Conservation (phyloP, 345 rosid species). For the Lepidium aucheri region DNA sequence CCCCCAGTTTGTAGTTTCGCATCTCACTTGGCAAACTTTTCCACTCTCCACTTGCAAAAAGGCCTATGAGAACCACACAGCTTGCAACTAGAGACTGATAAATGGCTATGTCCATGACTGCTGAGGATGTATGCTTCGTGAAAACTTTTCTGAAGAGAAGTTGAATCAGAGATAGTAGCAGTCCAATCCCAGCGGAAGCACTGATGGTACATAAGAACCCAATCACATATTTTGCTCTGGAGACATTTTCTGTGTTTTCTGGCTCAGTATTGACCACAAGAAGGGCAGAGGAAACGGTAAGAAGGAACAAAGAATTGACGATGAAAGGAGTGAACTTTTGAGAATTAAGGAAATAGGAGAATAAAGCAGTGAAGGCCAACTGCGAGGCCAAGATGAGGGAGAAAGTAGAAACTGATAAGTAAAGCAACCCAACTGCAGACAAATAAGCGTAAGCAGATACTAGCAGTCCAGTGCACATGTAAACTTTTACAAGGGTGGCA, state of each 20-base stretch:
- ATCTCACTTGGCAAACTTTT: conserved; percentile 31
- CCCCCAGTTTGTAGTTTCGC: conserved; percentile 38
- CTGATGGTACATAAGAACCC: conserved; percentile 43
- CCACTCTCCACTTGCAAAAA: conserved; percentile 58
- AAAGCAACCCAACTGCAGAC: conserved; percentile 40
- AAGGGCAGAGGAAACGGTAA: conserved; percentile 42
- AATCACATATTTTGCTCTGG: conserved; percentile 13
- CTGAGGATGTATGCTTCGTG: conserved; percentile 28
- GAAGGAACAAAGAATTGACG: conserved; percentile 36
- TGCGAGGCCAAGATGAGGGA: conserved; percentile 38
- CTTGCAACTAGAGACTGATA: conserved; percentile 34
- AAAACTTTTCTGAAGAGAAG: conserved; percentile 28
- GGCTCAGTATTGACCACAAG: conserved; percentile 28
- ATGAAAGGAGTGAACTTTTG: conserved; percentile 42
- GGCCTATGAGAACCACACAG: conserved; percentile 27
- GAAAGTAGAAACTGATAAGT: conserved; percentile 47
- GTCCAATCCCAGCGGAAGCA: conserved; percentile 35
- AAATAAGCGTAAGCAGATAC: conserved; percentile 25
- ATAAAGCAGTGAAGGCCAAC: conserved; percentile 44
- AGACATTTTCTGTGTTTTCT: background rate
- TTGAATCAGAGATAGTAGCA: conserved; percentile 36
- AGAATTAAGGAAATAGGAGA: conserved; percentile 43
- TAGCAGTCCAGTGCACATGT: conserved; percentile 31
- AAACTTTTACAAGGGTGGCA: conserved; percentile 10
- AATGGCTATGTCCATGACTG: conserved; percentile 36